Conservation (phyloP, 306 rosid genomes). For the Cicer yamashitae region DNA sequence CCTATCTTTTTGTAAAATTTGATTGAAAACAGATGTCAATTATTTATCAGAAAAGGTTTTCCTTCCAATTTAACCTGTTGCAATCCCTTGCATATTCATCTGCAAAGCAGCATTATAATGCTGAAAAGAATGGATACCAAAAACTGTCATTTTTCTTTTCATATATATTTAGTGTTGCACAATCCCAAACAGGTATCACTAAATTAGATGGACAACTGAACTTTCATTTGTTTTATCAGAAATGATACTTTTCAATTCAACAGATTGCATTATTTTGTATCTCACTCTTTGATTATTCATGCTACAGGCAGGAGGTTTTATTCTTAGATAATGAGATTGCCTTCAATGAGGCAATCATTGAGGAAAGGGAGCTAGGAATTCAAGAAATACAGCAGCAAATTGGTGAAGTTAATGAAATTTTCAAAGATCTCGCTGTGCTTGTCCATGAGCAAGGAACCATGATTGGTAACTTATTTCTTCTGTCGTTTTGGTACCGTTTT, state of each 20-base stretch:
- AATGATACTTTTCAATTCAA: constrained; percentile 6
- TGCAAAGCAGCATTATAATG: constrained; percentile 38
- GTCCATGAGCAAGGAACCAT: constrained; percentile 97
- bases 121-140: constrained; percentile 13
- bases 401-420: constrained; percentile 94
- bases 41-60: not conserved
- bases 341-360: constrained; percentile 93
- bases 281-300: constrained; percentile 41
- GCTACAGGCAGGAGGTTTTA: constrained; percentile 85
- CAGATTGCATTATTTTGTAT: constrained; percentile 26
- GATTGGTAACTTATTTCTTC: constrained; percentile 65
- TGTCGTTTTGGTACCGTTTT: constrained; percentile 1
- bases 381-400: constrained; percentile 97
- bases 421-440: constrained; percentile 93
- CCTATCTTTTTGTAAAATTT: not conserved
- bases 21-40: not conserved
- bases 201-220: constrained; percentile 3
- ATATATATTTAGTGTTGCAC: constrained; percentile 19
- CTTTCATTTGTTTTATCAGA: not conserved
- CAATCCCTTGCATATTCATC: constrained; percentile 32
- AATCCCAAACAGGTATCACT: constrained; percentile 18
- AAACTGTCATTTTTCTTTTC: constrained; percentile 24
- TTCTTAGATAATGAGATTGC: constrained; percentile 90
- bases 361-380: constrained; percentile 98
- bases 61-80: constrained; percentile 13